Percentiles rank a stretch among this genome's conserved stretches.
These are phyloP conservation scores for Globisporangium lucens DNA, from an alignment of 352 stramenopile genomes.

Conservation along the genomic window DNA sequence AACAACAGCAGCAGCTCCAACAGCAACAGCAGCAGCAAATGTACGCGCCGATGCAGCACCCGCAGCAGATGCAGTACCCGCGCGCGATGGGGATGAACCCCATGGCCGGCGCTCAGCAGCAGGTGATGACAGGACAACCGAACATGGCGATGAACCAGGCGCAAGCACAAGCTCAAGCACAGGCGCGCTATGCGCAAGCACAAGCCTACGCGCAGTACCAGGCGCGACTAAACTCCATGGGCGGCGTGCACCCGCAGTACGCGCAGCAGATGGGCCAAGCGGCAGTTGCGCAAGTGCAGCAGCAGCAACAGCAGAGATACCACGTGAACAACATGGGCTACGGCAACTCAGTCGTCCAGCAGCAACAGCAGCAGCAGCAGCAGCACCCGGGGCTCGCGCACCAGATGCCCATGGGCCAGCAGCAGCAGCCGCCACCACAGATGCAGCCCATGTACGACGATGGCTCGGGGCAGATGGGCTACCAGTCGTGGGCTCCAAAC, in stretches of 20 bases:
- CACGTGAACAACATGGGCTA: conserved; percentile 37
- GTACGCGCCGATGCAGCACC: conserved; percentile 23
- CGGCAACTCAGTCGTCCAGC: conserved; percentile 16
- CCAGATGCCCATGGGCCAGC: conserved; percentile 28
- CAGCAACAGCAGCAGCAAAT: conserved; percentile 18
- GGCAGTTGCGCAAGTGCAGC: conserved; percentile 24
- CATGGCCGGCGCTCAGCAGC: conserved; percentile 21
- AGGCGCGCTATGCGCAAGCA: conserved; percentile 34
- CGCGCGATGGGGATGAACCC: conserved; percentile 26
- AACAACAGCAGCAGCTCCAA: conserved; percentile 10
- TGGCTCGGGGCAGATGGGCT: conserved; percentile 20
- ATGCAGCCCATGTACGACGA: conserved; percentile 25
- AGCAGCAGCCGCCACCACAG: conserved; percentile 21
- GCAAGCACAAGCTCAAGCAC: conserved; percentile 24
- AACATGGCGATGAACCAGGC: conserved; percentile 27
- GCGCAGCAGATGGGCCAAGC: conserved; percentile 33
- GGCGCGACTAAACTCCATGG: conserved; percentile 58
- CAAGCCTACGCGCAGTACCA: conserved; percentile 61
- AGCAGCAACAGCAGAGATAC: conserved; percentile 22
- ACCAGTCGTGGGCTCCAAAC: conserved; percentile 12
- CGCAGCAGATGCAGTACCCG: conserved; percentile 27
- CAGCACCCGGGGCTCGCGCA: conserved; percentile 22
- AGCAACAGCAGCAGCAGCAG: conserved; percentile 21
- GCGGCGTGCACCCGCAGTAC: conserved; percentile 27
- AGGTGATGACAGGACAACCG: conserved; percentile 9